phyloP scores from a whole-genome alignment of 2,329 filamentous ascomycete genomes.

The Phaeosphaeriaceae sp. region DNA sequence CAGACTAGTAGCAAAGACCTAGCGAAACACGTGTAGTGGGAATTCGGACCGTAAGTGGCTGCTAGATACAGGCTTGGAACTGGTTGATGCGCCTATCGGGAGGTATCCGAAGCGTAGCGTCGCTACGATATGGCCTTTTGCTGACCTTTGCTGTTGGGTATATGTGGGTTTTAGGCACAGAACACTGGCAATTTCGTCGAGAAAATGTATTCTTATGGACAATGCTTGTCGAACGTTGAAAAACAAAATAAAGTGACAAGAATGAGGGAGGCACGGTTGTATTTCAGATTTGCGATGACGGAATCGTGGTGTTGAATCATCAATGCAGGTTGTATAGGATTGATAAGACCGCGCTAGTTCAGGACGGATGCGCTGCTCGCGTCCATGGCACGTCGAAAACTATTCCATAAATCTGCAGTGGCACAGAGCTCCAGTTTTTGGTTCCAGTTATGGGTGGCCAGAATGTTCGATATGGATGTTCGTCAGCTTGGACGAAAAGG shows the following conservation, averaged over 20 bases:
- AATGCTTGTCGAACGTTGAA: background rate
- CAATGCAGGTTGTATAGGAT: slow-evolving; percentile 14
- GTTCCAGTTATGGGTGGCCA: slow-evolving; percentile 32
- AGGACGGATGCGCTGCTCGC: slow-evolving; percentile 13
- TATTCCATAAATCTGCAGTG: slow-evolving; percentile 21
- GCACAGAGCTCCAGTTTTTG: slow-evolving; percentile 29
- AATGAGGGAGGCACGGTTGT: background rate
- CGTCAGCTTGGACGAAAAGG: slow-evolving; percentile 34
- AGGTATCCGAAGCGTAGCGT: slow-evolving; percentile 22
- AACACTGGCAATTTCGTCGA: background rate
- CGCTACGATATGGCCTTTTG: slow-evolving; percentile 20
- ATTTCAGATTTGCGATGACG: background rate
- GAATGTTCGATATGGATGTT: slow-evolving; percentile 38
- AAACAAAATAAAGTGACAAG: background rate
- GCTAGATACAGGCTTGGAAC: slow-evolving; percentile 17
- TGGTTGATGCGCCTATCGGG: slow-evolving; percentile 22
- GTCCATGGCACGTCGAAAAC: slow-evolving; percentile 17
- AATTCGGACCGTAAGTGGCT: slow-evolving; percentile 13
- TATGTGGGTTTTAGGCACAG: slow-evolving; percentile 21
- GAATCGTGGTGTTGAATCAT: slow-evolving; percentile 5
- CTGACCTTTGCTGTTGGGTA: slow-evolving; percentile 22
- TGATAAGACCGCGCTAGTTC: background rate
- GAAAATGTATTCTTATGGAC: background rate
- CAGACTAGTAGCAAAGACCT: slow-evolving; percentile 20
- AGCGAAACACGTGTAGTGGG: slow-evolving; percentile 22